Conservation (phyloP, 2,329 filamentous ascomycete species). For the Septoria petroselini region DNA sequence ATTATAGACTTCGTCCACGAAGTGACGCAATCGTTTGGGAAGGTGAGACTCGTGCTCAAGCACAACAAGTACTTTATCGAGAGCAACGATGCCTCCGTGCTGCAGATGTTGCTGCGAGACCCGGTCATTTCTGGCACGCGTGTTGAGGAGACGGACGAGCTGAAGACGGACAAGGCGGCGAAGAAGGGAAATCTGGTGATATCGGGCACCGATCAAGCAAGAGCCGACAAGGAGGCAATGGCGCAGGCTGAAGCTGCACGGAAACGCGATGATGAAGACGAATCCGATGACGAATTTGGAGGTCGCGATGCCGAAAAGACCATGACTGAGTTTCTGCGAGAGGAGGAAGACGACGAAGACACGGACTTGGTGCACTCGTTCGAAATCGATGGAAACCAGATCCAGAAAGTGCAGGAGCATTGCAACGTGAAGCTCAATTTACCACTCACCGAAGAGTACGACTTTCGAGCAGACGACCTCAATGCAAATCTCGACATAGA, state of each 20-base stretch:
- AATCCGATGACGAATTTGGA: constrained; percentile 56
- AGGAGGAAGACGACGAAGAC: constrained; percentile 79
- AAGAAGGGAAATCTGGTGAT: constrained; percentile 87
- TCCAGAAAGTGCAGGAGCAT: constrained; percentile 83
- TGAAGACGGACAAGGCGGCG: constrained; percentile 77
- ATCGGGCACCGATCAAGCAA: constrained; percentile 89
- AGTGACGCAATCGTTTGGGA: constrained; percentile 87
- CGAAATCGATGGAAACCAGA: constrained; percentile 76
- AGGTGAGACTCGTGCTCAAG: constrained; percentile 91
- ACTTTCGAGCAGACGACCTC: constrained; percentile 85
- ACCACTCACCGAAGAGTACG: constrained; percentile 92
- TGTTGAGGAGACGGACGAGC: constrained; percentile 67
- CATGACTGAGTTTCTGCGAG: constrained; percentile 65
- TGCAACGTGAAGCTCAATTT: constrained; percentile 77
- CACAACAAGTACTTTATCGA: constrained; percentile 94
- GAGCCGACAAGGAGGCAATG: constrained; percentile 73
- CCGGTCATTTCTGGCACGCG: constrained; percentile 75
- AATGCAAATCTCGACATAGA: constrained; percentile 95
- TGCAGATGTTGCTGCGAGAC: constrained; percentile 84
- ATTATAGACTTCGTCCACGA: constrained; percentile 76
- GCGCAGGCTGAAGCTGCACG: constrained; percentile 47
- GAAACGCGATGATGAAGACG: constrained; percentile 49
- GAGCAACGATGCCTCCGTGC: constrained; percentile 79
- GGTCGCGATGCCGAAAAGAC: constrained; percentile 47
- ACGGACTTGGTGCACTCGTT: constrained; percentile 89